Evolutionary conservation across 345 rosid genomes (phyloP), one percentile per base, ranked within the genome.

Genomic region (Cardamine occulta): DNA sequence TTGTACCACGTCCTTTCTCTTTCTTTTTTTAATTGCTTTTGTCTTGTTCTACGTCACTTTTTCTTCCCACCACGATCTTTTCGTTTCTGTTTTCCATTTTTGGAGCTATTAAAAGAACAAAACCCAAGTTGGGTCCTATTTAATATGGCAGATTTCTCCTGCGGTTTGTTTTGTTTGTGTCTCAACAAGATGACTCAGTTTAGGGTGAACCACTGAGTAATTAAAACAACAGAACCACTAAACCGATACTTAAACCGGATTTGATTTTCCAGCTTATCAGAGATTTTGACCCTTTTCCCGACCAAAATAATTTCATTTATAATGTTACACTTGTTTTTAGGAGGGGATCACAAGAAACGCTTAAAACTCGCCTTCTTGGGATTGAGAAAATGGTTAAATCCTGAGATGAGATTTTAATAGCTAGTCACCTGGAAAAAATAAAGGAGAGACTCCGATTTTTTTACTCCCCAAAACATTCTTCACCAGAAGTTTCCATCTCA

Each of bases 401-500:
- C n/a, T 28, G 18, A 53, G 58, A 47, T 0, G 14, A 32, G 31
- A 1, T 10, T 24, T 69, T 44, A 77, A 56, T 24, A 52, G 51
- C 37, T 47, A 15, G 44, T 61, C 29, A 68, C 84, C 12, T 75
- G 61, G 61, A 28, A 85, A 34, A 75, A 85, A 85, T 70, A 79
- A 85, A 37, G 87, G 85, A 6, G 91, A 83, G 49, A 83, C 86
- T 21, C 88, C 86, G 1, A 84, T 82, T 74, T 72, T 74, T 79
- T 86, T 89, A 18, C 88, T 75, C 65, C 85, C 86, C 59, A 83
- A 82, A 51, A 90, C 82, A 74, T 86, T 91, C 63, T 85, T 86
- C 80, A 86, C 85, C 15, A 94, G 82, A 10, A 86, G 88, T 81
- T 83, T 66, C 96, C 96, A 90, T 77, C 70, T 93, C 1, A 70